A percentile compares a stretch with the other conserved stretches of the same genome.
These are phyloP conservation scores for Paracoccidioides brasiliensis DNA, from an alignment of 2,329 filamentous ascomycete species.

Conservation along the genomic window DNA sequence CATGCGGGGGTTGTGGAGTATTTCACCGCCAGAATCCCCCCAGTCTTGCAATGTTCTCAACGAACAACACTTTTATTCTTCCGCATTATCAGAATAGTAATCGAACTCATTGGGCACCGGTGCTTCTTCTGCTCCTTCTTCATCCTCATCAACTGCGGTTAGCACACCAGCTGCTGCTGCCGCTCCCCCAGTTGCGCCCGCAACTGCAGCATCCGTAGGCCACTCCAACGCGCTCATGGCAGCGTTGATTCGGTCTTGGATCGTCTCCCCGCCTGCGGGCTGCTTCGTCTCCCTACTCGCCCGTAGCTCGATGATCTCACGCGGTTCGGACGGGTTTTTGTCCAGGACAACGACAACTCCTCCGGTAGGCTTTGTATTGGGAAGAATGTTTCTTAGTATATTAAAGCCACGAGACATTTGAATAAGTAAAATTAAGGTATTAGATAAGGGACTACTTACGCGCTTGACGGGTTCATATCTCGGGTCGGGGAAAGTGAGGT, in stretches of 20 bases:
- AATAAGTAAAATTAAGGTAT: background rate
- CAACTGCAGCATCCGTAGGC: conserved; percentile 10
- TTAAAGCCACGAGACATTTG: background rate
- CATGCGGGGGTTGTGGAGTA: background rate
- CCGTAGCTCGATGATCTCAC: conserved; percentile 78
- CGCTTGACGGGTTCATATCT: conserved; percentile 90
- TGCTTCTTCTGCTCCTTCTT: conserved; percentile 36
- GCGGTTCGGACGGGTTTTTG: conserved; percentile 62
- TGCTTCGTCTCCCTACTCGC: conserved; percentile 55
- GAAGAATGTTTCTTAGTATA: background rate
- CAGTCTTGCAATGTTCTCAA: background rate
- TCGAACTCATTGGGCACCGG: conserved; percentile 35
- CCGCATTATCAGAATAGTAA: conserved; percentile 33
- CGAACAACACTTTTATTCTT: conserved; percentile 9
- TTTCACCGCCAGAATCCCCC: background rate
- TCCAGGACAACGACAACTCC: conserved; percentile 87
- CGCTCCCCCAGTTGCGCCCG: conserved; percentile 37
- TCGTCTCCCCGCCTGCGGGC: conserved; percentile 28
- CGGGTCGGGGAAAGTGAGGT: conserved; percentile 79
- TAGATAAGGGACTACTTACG: conserved; percentile 38
- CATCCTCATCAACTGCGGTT: conserved; percentile 68
- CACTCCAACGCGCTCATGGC: conserved; percentile 21
- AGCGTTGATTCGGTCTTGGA: conserved; percentile 31
- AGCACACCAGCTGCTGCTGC: conserved; percentile 66
- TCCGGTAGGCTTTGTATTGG: conserved; percentile 60